Conservation (phyloP, 176 grass and related monocot species). For the Dactylis glomerata region DNA sequence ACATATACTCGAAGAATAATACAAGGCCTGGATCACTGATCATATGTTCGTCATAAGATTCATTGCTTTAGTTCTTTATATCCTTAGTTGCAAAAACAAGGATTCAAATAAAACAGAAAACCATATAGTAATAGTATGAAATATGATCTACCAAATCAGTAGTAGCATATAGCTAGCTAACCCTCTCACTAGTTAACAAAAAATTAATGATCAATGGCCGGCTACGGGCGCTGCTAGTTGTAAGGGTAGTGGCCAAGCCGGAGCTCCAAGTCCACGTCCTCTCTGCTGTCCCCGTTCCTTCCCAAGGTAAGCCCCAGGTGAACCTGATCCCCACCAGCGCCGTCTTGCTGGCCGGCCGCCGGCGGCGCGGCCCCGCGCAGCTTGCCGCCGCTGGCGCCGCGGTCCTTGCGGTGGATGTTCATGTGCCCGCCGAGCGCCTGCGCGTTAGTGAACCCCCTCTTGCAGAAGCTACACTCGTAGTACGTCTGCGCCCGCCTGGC, state of each 20-base stretch:
- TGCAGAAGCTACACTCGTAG: conserved; percentile 70
- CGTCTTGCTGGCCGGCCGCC: conserved; percentile 8
- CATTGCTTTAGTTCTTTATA: too few relatives aligned
- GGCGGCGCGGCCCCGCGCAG: background rate
- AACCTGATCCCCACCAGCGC: background rate
- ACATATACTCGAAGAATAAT: too few relatives aligned
- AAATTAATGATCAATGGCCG: background rate
- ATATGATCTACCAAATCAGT: conserved; percentile 3
- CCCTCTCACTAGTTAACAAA: background rate
- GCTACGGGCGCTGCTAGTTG: background rate
- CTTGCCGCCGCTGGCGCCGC: conserved; percentile 5
- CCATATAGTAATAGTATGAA: background rate
- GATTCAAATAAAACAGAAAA: background rate
- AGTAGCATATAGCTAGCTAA: background rate
- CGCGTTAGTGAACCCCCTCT: conserved; percentile 67
- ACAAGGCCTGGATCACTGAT: too few relatives aligned
- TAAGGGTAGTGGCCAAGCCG: conserved; percentile 48
- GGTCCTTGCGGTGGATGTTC: conserved; percentile 72
- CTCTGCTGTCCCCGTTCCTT: conserved; percentile 22
- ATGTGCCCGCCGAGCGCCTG: conserved; percentile 71
- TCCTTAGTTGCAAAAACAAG: background rate
- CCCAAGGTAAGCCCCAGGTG: conserved; percentile 34
- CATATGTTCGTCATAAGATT: too few relatives aligned
- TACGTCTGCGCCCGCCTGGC: conserved; percentile 30
- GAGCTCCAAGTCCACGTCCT: conserved; percentile 49